Evolutionary conservation across 2,329 filamentous ascomycete species (phyloP), one percentile per base, ranked within the genome.

Genomic region (Blastomyces emzantsi): DNA sequence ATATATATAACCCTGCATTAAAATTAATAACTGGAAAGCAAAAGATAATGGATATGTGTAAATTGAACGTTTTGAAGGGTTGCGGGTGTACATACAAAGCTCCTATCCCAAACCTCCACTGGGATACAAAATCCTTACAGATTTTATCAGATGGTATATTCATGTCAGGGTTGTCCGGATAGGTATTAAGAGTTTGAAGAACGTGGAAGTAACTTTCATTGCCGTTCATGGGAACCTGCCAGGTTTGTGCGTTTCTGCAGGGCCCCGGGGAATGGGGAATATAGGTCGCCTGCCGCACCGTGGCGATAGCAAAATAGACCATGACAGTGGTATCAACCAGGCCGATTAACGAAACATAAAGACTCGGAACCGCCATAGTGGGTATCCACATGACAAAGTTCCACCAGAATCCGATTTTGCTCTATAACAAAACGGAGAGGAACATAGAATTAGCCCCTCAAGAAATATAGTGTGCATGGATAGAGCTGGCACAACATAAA

Each of bases 371-470:
- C 9, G 49, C 1, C 9, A 28, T 19, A 19, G 8, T 61, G 5
- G 62, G 62, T 28, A 64, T 17, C 58, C 47, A 64, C 13, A 64
- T 25, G 33, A 25, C 62, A 28, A 62, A 47, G 43, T 64, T 64
- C 58, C 58, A 64, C 36, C 33, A 43, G 36, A 61, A 56, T 43
- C 39, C 62, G 22, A 64, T 61, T 13, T 6, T 13, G 36, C 25
- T 45, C 62, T 63, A 19, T 25, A 9, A 13, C 15, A 45, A 15
- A 30, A 25, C 28, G 5, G 28, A 4, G 19, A 15, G 25, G 28
- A 15, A 8, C 17, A 61, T 4, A 36, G 22, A 8, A 49, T 63
- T 30, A 58, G 54, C 19, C 8, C 36, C 51, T 51, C 22, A 25
- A 13, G n/a, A 51, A 51, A 22, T 3, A 11, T 28, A 8, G 43